Percentiles rank a stretch among this genome's conserved stretches.
Conservation (phyloP, 441 rosid species). For the Mallotus japonicus region DNA sequence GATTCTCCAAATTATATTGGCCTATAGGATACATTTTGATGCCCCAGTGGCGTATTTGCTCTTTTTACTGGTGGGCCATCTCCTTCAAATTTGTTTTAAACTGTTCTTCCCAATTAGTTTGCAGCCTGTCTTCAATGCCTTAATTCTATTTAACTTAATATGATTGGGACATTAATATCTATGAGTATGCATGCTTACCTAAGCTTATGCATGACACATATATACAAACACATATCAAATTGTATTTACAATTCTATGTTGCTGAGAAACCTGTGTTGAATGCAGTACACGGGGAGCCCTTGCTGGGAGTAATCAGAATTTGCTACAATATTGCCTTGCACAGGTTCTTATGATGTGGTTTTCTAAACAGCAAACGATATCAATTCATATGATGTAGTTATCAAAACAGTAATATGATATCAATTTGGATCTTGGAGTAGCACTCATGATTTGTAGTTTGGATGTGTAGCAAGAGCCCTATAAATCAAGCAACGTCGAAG, state of each 20-base stretch:
- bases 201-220: background rate
- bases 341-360: constrained; percentile 53
- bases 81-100: background rate
- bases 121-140: background rate
- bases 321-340: constrained; percentile 97
- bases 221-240: background rate
- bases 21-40: background rate
- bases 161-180: background rate
- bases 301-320: constrained; percentile 94
- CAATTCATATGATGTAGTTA: constrained; percentile 29
- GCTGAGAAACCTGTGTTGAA: constrained; percentile 26
- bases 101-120: background rate
- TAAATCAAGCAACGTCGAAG: constrained; percentile 98
- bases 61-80: background rate
- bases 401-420: constrained; percentile 16
- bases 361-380: background rate
- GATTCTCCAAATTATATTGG: background rate
- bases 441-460: constrained; percentile 36
- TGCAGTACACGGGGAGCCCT: constrained; percentile 97
- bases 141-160: background rate
- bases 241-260: background rate
- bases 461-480: constrained; percentile 90
- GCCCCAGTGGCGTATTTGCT: background rate
- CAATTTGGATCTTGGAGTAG: constrained; percentile 18
- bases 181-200: background rate